Conservation (phyloP, 73 alveolate species). For the Paramecium sexaurelia region DNA sequence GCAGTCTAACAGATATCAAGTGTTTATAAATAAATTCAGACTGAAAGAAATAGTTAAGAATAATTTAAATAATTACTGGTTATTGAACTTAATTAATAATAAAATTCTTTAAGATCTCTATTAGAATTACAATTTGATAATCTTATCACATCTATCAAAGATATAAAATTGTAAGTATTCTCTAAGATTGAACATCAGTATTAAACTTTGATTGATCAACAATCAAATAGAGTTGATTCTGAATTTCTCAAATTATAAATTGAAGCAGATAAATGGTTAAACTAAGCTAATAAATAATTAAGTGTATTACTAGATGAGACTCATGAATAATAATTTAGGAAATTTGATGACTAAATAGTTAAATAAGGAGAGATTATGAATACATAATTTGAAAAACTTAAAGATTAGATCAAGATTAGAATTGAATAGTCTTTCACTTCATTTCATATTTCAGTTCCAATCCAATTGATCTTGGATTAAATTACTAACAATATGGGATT, state of each 20-base stretch:
- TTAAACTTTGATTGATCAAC: background rate
- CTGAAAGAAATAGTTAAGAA: background rate
- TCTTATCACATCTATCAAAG: background rate
- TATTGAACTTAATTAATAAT: background rate
- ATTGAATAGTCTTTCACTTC: background rate
- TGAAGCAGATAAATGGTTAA: constrained; percentile 34
- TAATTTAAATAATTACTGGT: background rate
- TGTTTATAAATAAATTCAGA: background rate
- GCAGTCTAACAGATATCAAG: constrained; percentile 49
- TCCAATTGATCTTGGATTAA: background rate
- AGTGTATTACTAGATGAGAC: background rate
- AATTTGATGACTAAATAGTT: background rate
- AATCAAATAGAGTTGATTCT: background rate
- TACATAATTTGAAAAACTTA: background rate
- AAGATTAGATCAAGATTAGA: background rate
- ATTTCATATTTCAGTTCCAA: background rate
- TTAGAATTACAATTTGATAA: background rate
- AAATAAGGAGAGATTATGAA: background rate
- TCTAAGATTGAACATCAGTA: background rate
- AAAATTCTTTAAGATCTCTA: background rate
- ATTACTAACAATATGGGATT: background rate
- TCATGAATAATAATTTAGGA: background rate
- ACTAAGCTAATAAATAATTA: background rate
- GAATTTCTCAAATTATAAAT: background rate
- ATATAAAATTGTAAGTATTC: background rate